Conservation (phyloP, 148 eudicot species). For the Camellia granthamiana region DNA sequence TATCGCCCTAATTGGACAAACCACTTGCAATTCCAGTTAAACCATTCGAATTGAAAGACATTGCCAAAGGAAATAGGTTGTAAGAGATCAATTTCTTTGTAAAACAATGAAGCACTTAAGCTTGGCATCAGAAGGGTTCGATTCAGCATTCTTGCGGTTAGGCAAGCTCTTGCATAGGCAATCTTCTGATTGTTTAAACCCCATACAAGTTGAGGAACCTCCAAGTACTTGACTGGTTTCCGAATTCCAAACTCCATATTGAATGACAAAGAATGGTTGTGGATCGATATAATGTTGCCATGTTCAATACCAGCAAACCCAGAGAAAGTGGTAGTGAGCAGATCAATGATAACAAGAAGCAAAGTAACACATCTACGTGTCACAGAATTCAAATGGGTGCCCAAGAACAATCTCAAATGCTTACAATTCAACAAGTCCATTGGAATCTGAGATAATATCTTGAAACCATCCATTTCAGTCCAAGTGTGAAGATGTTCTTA, state of each 20-base stretch:
- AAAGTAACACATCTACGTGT: slow-evolving; percentile 54
- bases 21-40: slow-evolving; percentile 69
- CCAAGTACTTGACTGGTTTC: slow-evolving; percentile 49
- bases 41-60: slow-evolving; percentile 63
- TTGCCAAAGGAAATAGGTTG: slow-evolving; percentile 73
- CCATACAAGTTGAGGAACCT: slow-evolving; percentile 96
- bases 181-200: slow-evolving; percentile 97
- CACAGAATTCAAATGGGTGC: slow-evolving; percentile 41
- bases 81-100: slow-evolving; percentile 81
- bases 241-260: slow-evolving; percentile 23
- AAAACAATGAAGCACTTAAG: slow-evolving; percentile 85
- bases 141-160: slow-evolving; percentile 78
- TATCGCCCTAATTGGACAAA: slow-evolving; percentile 69
- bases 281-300: slow-evolving; percentile 19
- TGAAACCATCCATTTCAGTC: slow-evolving; percentile 1
- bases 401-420: slow-evolving; percentile 4
- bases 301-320: slow-evolving; percentile 29
- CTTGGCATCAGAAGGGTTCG: slow-evolving; percentile 88
- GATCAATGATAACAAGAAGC: slow-evolving; percentile 24
- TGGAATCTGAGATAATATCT: slow-evolving; percentile 17
- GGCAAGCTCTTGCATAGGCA: slow-evolving; percentile 90
- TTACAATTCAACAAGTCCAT: slow-evolving; percentile 14
- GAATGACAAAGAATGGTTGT: neutral
- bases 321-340: slow-evolving; percentile 40
- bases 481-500: neutral